A percentile compares a stretch with the other conserved stretches of the same genome.
These are phyloP conservation scores for Fomitopsis palustris DNA, from an alignment of 1,284 basidiomycete genomes.

Conservation along the genomic window DNA sequence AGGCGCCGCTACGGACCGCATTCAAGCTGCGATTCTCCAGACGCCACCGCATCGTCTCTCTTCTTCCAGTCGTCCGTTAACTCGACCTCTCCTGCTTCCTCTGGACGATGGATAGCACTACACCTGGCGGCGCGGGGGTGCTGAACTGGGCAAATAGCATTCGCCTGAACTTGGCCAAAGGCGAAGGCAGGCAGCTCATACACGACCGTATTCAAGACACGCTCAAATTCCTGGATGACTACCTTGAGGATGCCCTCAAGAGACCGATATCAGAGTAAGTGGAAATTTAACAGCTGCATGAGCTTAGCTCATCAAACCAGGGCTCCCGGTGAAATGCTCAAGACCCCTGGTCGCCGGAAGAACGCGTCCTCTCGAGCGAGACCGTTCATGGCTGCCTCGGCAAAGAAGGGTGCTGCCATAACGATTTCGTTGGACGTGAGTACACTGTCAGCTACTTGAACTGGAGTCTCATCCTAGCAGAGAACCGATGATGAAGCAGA, in stretches of 20 bases:
- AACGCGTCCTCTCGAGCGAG: conserved; percentile 48
- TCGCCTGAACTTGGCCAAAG: conserved; percentile 63
- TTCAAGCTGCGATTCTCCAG: no score
- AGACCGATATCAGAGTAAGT: conserved; percentile 63
- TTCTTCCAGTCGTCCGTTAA: no score
- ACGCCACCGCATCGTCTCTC: no score
- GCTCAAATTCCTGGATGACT: conserved; percentile 74
- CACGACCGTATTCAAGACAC: conserved; percentile 71
- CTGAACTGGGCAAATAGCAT: conserved; percentile 64
- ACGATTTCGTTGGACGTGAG: conserved; percentile 46
- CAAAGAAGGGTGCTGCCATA: conserved; percentile 41
- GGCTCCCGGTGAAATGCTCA: conserved; percentile 74
- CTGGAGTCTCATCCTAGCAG: conserved; percentile 21
- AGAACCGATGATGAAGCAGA: conserved; percentile 34
- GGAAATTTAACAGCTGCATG: background rate
- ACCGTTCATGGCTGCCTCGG: conserved; percentile 35
- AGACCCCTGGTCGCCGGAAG: conserved; percentile 75
- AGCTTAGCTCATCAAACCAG: conserved; percentile 31
- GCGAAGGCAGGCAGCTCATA: conserved; percentile 65
- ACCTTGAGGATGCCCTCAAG: conserved; percentile 66
- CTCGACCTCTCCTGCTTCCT: no score
- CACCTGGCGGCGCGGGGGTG: conserved; percentile 29
- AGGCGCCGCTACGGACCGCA: no score
- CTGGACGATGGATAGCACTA: conserved; percentile 20
- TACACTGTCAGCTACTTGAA: background rate